These are phyloP conservation scores for Elongisporangium anandrum DNA, from an alignment of 352 stramenopile genomes.

Conservation along the genomic window DNA sequence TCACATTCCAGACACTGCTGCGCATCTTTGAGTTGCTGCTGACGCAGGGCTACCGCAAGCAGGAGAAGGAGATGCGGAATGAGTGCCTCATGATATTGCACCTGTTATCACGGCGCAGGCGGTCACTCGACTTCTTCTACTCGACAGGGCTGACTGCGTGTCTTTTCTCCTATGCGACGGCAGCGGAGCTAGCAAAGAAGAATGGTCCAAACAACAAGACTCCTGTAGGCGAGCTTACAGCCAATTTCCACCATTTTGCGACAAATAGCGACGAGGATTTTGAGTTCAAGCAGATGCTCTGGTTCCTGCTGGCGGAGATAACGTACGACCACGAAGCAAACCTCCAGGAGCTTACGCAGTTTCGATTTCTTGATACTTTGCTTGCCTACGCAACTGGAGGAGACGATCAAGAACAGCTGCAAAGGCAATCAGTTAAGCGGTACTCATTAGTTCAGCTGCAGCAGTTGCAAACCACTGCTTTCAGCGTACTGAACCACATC, in stretches of 20 bases:
- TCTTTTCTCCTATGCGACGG: conserved; percentile 60
- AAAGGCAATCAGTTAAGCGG: conserved; percentile 9
- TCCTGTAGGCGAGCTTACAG: conserved; percentile 32
- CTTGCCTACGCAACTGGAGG: conserved; percentile 44
- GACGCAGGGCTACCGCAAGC: conserved; percentile 47
- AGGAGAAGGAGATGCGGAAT: conserved; percentile 81
- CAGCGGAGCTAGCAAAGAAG: conserved; percentile 28
- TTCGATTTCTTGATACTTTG: conserved; percentile 61
- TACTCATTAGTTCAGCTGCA: conserved; percentile 50
- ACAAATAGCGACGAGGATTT: conserved; percentile 73
- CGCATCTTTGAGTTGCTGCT: conserved; percentile 57
- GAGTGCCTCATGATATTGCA: conserved; percentile 67
- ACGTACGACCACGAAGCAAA: conserved; percentile 45
- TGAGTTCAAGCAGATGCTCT: conserved; percentile 81
- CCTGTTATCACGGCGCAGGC: conserved; percentile 43
- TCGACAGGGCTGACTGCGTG: conserved; percentile 49
- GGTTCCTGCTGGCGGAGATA: conserved; percentile 58
- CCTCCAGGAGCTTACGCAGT: conserved; percentile 52
- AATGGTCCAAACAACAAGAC: neutral
- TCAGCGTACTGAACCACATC: conserved; percentile 55
- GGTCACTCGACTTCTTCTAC: conserved; percentile 52
- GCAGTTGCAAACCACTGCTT: conserved; percentile 46
- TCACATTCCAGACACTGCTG: conserved; percentile 53
- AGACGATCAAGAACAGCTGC: conserved; percentile 5
- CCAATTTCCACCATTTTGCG: conserved; percentile 53